Percentiles rank a stretch among this genome's conserved stretches.
Conservation (phyloP, 257 asterid genomes). For the Penstemon newberryi region DNA sequence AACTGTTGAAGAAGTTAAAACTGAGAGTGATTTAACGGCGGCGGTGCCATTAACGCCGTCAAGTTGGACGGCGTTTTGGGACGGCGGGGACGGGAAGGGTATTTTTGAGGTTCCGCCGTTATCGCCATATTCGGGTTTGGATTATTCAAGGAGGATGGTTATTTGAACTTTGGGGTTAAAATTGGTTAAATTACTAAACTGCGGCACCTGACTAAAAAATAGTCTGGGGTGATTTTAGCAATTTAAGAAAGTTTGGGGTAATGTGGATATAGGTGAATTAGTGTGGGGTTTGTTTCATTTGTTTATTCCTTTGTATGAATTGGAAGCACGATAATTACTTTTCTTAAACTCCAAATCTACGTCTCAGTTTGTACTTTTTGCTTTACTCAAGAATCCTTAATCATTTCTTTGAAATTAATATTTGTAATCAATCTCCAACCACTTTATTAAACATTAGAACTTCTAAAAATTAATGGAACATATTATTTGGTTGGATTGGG, state of each 20-base stretch:
- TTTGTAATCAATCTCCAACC: no score
- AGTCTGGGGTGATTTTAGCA: constrained; percentile 48
- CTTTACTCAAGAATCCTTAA: neutral
- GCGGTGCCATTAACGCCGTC: constrained; percentile 81
- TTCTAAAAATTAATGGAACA: no score
- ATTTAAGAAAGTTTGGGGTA: constrained; percentile 9
- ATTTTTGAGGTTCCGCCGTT: constrained; percentile 81
- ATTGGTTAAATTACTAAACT: neutral
- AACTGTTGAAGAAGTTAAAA: constrained; percentile 28
- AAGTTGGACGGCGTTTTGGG: constrained; percentile 84
- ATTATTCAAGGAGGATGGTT: constrained; percentile 41
- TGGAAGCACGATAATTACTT: constrained; percentile 10
- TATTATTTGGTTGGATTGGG: no score
- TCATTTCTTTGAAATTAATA: no score
- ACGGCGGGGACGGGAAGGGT: constrained; percentile 63
- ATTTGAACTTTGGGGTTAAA: constrained; percentile 12
- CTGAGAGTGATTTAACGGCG: constrained; percentile 33
- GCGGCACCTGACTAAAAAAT: constrained; percentile 45
- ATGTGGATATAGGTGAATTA: constrained; percentile 12
- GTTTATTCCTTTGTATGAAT: constrained; percentile 33
- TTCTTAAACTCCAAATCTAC: constrained; percentile 1
- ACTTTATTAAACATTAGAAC: no score
- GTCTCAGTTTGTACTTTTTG: neutral
- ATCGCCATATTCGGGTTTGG: constrained; percentile 57
- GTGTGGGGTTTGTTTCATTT: constrained; percentile 28